Percentiles rank a stretch among this genome's conserved stretches.
These are phyloP conservation scores for Aspergillus asperescens DNA, from an alignment of 495 filamentous ascomycete species.

Conservation along the genomic window DNA sequence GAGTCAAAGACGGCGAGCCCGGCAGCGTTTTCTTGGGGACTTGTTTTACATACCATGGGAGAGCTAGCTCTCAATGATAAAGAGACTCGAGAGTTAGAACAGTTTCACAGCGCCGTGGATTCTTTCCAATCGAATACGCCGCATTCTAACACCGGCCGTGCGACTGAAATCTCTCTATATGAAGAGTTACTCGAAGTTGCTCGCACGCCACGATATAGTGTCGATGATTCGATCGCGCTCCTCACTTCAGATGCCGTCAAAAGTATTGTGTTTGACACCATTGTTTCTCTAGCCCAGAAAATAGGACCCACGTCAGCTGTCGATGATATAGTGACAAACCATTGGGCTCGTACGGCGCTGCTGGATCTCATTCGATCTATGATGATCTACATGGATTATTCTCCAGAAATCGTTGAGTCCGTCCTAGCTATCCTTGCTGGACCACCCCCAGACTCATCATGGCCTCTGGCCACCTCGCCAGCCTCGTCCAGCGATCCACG, in stretches of 20 bases:
- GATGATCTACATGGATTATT: constrained; percentile 56
- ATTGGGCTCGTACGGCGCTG: constrained; percentile 52
- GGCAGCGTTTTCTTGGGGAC: constrained; percentile 68
- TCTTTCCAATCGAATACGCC: constrained; percentile 42
- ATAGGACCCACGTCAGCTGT: constrained; percentile 34
- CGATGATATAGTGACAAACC: constrained; percentile 34
- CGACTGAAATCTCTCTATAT: constrained; percentile 41
- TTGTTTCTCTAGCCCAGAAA: constrained; percentile 51
- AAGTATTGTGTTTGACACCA: constrained; percentile 56
- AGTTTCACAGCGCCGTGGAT: constrained; percentile 57
- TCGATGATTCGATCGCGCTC: constrained; percentile 43
- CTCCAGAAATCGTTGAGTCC: constrained; percentile 57
- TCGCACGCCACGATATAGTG: constrained; percentile 30
- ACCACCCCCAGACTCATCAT: constrained; percentile 22
- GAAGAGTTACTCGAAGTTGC: constrained; percentile 49
- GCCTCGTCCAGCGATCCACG: constrained; percentile 44
- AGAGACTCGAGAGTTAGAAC: constrained; percentile 55
- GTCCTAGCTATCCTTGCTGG: constrained; percentile 55
- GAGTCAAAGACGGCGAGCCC: constrained; percentile 54
- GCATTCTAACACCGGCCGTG: constrained; percentile 21
- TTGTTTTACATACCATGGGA: constrained; percentile 65
- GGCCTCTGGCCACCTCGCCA: constrained; percentile 28
- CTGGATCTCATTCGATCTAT: constrained; percentile 60
- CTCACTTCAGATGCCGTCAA: constrained; percentile 50
- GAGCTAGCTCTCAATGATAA: constrained; percentile 52